Base-by-base conservation (phyloP, 2,329 filamentous ascomycete genomes). In the Scopulariopsis brevicaulis region DNA sequence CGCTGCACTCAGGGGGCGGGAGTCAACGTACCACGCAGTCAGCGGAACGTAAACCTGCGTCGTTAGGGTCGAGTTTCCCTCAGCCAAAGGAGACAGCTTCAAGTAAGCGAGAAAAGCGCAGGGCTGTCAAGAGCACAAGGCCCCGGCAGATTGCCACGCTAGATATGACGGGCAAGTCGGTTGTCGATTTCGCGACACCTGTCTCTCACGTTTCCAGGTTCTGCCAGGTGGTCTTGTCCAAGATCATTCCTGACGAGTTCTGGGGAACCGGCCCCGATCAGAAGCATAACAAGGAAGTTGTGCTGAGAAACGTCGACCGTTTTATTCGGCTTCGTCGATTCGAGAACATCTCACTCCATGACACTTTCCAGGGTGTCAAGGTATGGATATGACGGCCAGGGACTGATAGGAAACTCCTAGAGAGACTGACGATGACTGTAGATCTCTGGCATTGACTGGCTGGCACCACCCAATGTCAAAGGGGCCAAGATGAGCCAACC, bases 321-420 rank as follows among this genome's bases (percentile, higher is more conserved):
- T 97, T 97, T 63, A 74, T 97, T 56, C 77, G 76, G 52, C 73
- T 96, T 56, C 82, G 91, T 54, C 85, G 88, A 54, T 96, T 89
- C 65, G 94, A 99, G 69, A 87, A 75, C 59, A 76, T 95, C 64
- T 87, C 83, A 20, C 74, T 99, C 34, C 89, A 96, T 68, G 84
- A 93, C 61, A 78, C 92, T 1, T 76, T 81, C 52, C 88, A 96
- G 66, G 83, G 81, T 0, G 72, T 97, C 53, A 90, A 89, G 79
- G 89, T 90, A 73, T 56, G 43, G 67, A 10, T 22, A n/a, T 40
- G 37, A 15, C 37, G 37, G 5, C 11, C 10, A 24, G 11, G 8
- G 10, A n/a, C 8, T 22, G n/a, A 20, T 6, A 11, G 20, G 20
- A 22, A 22, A 4, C 20, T 54, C 18, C 4, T 14, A 6, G 46